Conservation (phyloP, 108 stramenopile species). For the Nitzschia sp. region DNA sequence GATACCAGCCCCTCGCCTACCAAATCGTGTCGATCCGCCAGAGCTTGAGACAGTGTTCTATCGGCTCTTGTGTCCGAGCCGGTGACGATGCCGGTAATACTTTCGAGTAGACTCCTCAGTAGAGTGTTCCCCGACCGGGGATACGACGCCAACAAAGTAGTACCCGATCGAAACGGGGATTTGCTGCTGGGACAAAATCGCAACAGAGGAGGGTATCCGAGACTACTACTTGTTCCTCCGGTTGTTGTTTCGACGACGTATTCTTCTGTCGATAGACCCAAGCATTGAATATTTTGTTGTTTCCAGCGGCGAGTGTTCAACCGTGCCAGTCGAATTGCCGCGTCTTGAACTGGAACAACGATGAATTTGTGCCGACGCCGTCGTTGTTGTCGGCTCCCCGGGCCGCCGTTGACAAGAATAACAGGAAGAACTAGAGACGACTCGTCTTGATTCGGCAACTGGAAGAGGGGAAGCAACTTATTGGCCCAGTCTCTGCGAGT, state of each 20-base stretch:
- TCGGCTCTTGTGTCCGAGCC: slow-evolving; percentile 92
- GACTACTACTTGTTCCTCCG: slow-evolving; percentile 25
- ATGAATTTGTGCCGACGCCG: slow-evolving; percentile 40
- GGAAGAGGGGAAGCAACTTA: slow-evolving; percentile 61
- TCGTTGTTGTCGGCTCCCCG: background rate
- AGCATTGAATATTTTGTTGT: slow-evolving; percentile 13
- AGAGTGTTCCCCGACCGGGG: slow-evolving; percentile 91
- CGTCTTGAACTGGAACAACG: slow-evolving; percentile 69
- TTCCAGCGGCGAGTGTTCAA: slow-evolving; percentile 70
- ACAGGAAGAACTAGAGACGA: slow-evolving; percentile 21
- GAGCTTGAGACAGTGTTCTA: slow-evolving; percentile 72
- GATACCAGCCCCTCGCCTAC: slow-evolving; percentile 81
- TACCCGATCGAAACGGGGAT: slow-evolving; percentile 24
- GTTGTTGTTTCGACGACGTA: slow-evolving; percentile 22
- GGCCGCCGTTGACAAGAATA: too few relatives aligned
- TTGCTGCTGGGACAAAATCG: slow-evolving; percentile 26
- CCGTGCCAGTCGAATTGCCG: slow-evolving; percentile 59
- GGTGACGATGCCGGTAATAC: slow-evolving; percentile 77
- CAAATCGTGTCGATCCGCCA: slow-evolving; percentile 64
- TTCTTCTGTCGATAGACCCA: slow-evolving; percentile 3
- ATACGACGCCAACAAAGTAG: slow-evolving; percentile 77
- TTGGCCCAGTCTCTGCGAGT: slow-evolving; percentile 49
- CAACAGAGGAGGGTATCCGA: slow-evolving; percentile 23
- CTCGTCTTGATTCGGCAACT: slow-evolving; percentile 1
- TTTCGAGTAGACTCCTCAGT: slow-evolving; percentile 78